These are phyloP conservation scores for Capsicum rhomboideum DNA, from an alignment of 257 asterid genomes.

Conservation along the genomic window DNA sequence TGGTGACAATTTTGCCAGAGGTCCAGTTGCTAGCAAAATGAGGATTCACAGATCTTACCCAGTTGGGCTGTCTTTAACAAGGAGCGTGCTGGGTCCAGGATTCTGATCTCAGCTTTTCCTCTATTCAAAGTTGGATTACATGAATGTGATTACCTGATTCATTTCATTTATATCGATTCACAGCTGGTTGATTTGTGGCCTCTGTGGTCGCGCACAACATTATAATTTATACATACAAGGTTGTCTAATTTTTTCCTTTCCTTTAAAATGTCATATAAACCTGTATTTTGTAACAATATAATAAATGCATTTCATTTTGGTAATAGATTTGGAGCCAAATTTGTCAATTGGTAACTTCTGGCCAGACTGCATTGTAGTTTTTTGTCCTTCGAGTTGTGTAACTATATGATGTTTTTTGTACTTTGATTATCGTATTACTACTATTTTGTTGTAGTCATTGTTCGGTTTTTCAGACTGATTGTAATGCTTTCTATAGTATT, in stretches of 20 bases:
- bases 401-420: too few relatives aligned
- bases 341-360: neutral
- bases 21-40: slow-evolving; percentile 30
- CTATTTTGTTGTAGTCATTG: too few relatives aligned
- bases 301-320: neutral
- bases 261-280: neutral
- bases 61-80: slow-evolving; percentile 50
- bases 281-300: neutral
- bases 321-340: neutral
- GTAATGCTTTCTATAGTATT: too few relatives aligned
- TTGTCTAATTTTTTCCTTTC: neutral
- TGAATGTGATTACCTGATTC: neutral
- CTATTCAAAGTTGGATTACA: neutral
- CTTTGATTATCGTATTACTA: too few relatives aligned
- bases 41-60: slow-evolving; percentile 64
- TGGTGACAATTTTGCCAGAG: slow-evolving; percentile 16
- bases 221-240: neutral
- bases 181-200: neutral
- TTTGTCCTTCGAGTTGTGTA: neutral
- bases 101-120: neutral
- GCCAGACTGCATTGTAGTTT: neutral
- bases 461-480: too few relatives aligned
- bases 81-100: slow-evolving; percentile 25
- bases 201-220: neutral
- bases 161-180: neutral